phyloP scores from a whole-genome alignment of 768 basidiomycete species.

The Termitomyces sp. region DNA sequence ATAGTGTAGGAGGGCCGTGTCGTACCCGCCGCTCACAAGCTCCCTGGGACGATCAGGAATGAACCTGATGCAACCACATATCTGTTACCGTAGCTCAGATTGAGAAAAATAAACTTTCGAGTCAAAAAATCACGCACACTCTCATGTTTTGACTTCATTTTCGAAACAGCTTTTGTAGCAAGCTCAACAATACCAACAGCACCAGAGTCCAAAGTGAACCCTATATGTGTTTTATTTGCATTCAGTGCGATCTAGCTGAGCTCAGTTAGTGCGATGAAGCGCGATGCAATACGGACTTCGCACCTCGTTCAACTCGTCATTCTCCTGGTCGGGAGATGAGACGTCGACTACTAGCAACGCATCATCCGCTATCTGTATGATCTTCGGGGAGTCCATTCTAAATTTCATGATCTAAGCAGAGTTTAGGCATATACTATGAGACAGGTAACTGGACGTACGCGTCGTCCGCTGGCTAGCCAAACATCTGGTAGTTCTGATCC shows the following conservation, averaged over 20 bases:
- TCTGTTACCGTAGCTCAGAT: constrained; percentile 35
- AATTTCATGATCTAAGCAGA: constrained; percentile 40
- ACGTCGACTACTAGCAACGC: constrained; percentile 44
- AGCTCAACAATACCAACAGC: constrained; percentile 65
- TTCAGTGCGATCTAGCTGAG: constrained; percentile 64
- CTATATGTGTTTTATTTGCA: constrained; percentile 50
- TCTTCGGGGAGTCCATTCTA: constrained; percentile 41
- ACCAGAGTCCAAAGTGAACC: constrained; percentile 72
- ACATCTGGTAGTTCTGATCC: constrained; percentile 43
- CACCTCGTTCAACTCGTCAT: constrained; percentile 71
- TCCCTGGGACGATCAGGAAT: constrained; percentile 71
- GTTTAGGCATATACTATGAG: not conserved
- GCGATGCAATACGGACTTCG: constrained; percentile 17
- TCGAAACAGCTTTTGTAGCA: constrained; percentile 38
- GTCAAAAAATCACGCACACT: constrained; percentile 44
- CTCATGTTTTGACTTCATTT: constrained; percentile 60
- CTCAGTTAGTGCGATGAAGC: constrained; percentile 22
- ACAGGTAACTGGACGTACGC: constrained; percentile 35
- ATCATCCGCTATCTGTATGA: constrained; percentile 54
- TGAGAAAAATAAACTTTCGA: not conserved
- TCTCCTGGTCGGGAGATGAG: constrained; percentile 36
- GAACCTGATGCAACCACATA: constrained; percentile 68
- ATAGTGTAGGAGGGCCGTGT: constrained; percentile 64
- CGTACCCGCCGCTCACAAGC: constrained; percentile 76
- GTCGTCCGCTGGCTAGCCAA: constrained; percentile 66